phyloP scores from a whole-genome alignment of 768 basidiomycete species.

The Ramaria sp. region DNA sequence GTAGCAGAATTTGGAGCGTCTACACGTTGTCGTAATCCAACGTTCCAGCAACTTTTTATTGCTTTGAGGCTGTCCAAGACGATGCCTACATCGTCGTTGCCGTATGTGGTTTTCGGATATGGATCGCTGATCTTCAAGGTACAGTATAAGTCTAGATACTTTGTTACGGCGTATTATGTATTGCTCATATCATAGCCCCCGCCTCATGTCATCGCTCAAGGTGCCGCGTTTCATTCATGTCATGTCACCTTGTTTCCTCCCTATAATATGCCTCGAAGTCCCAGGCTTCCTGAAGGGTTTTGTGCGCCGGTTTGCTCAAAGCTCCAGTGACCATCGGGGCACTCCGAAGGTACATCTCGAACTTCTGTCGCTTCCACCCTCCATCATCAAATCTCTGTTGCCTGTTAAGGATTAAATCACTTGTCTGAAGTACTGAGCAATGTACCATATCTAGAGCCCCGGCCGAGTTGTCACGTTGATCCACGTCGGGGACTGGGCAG shows the following conservation, averaged over 20 bases:
- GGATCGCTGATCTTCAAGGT: constrained; percentile 92
- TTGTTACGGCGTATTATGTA: background rate
- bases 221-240: constrained; percentile 25
- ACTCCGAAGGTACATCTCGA: constrained; percentile 54
- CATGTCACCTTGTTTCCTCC: background rate
- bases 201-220: constrained; percentile 62
- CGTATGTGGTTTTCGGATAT: constrained; percentile 76
- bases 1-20: no score
- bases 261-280: constrained; percentile 24
- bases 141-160: constrained; percentile 3
- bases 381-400: background rate
- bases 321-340: constrained; percentile 88
- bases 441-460: constrained; percentile 42
- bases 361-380: background rate
- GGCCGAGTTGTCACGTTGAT: constrained; percentile 87
- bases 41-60: no score
- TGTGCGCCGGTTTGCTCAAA: constrained; percentile 82
- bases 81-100: background rate
- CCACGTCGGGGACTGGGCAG: constrained; percentile 81
- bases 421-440: background rate
- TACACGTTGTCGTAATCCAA: no score
- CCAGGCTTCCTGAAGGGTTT: constrained; percentile 86
- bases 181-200: constrained; percentile 50
- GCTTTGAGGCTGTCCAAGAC: no score
- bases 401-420: no score